These are phyloP conservation scores for Ploettnerulaceae sp. DNA, from an alignment of 2,329 filamentous ascomycete genomes.

Conservation along the genomic window DNA sequence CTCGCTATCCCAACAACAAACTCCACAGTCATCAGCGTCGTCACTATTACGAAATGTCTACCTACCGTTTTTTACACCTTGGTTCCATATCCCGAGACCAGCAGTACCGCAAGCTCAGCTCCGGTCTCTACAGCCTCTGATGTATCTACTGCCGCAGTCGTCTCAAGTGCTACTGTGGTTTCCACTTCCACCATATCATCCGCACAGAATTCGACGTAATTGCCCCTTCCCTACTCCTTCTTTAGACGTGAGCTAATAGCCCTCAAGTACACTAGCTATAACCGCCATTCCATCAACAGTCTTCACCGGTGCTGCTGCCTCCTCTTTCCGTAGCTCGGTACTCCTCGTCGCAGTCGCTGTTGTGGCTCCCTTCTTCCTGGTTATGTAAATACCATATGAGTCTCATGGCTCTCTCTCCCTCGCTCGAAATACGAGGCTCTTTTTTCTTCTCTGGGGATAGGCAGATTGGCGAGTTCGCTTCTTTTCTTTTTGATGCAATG, in stretches of 20 bases:
- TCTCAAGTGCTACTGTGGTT: no score
- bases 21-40: conserved; percentile 1
- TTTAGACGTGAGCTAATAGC: background rate
- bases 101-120: background rate
- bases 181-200: background rate
- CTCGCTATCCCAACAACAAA: background rate
- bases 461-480: conserved; percentile 4
- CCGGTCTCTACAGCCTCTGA: no score
- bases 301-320: conserved; percentile 4
- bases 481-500: conserved; percentile 1
- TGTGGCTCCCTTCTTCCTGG: conserved; percentile 1
- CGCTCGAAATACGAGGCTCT: background rate
- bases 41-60: conserved; percentile 10
- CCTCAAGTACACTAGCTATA: background rate
- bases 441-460: conserved; percentile 11
- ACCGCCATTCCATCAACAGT: conserved; percentile 1
- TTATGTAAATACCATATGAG: background rate
- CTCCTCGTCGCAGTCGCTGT: background rate
- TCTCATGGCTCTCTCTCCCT: no score
- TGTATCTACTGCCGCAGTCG: no score
- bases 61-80: conserved; percentile 9
- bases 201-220: conserved; percentile 7
- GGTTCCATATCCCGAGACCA: conserved; percentile 1
- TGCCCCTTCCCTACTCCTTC: background rate
- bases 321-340: background rate